Percentiles rank a stretch among this genome's conserved stretches.
Conservation (phyloP, 352 stramenopile species). For the Pythium dissotocum region DNA sequence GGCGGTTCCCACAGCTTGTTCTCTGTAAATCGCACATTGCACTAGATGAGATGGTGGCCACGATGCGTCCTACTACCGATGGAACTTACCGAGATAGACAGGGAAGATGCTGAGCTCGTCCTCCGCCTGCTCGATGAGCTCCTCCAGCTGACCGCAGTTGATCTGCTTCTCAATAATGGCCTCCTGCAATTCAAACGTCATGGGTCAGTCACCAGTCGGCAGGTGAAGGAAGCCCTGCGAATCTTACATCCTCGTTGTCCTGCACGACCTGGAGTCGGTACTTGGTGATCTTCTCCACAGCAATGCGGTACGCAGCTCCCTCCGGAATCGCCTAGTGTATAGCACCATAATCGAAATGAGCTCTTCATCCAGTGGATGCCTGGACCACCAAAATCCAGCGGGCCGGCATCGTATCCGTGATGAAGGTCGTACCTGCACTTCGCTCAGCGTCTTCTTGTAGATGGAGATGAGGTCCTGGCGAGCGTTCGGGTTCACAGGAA, state of each 20-base stretch:
- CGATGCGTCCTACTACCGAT: background rate
- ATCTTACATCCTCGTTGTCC: conserved; percentile 68
- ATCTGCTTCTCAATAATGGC: conserved; percentile 81
- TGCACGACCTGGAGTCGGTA: conserved; percentile 78
- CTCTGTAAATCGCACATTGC: conserved; percentile 35
- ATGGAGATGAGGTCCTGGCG: conserved; percentile 83
- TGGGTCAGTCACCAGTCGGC: background rate
- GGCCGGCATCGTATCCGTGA: background rate
- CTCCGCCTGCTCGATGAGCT: conserved; percentile 87
- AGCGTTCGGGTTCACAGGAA: conserved; percentile 83
- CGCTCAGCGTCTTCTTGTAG: conserved; percentile 82
- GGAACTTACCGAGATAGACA: conserved; percentile 74
- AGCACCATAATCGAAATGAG: background rate
- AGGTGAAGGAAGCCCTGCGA: background rate
- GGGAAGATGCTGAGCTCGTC: conserved; percentile 86
- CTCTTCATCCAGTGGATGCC: background rate
- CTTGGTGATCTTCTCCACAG: conserved; percentile 86
- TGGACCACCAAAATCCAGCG: conserved; percentile 20
- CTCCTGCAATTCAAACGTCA: conserved; percentile 42
- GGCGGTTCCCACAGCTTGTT: conserved; percentile 88
- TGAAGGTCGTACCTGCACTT: conserved; percentile 57
- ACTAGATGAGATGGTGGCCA: background rate
- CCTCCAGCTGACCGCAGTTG: conserved; percentile 87
- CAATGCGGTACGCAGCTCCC: conserved; percentile 67
- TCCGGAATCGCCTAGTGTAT: conserved; percentile 54